Base-by-base conservation (phyloP, 148 eudicot species). In the Vaccinium myrtillus region DNA sequence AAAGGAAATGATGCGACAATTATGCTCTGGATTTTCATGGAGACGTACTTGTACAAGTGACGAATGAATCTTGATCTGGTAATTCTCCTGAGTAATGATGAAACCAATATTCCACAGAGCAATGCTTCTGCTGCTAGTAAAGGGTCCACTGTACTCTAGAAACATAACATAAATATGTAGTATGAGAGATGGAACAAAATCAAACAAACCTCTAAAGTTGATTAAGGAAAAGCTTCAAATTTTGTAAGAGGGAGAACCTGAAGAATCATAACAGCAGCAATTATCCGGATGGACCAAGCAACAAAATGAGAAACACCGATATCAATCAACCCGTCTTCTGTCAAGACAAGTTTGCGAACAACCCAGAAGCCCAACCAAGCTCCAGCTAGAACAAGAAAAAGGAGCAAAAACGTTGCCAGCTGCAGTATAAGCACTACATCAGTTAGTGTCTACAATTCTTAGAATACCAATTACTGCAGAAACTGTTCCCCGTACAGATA, bases 291-390 rank as follows among this genome's bases (percentile, higher is more conserved):
- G 82, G 99, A 93, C 98, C 98, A 94, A 27, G 92, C 91, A 81
- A 93, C 98, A 88, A 94, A 97, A 16, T 82, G 90, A 80, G 98
- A 87, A 69, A 94, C 91, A 12, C 90, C 90, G 59, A 82, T 69
- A 81, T 95, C 96, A 88, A 97, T 83, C 18, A 87, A 87, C 65
- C 98, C 99, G 75, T 95, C 98, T 83, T 97, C 92, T 80, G 92
- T 91, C 73, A 95, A 89, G 81, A 97, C 87, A 77, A 95, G 85
- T 83, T 95, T 97, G 82, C 92, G 95, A 39, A 97, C 97, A 84
- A 87, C 94, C 99, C 99, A 97, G 86, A 94, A 95, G 73, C 99
- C 99, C 92, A 95, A 86, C 96, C 98, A 94, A 87, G 99, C 98
- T 87, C 99, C 99, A 86, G 90, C 86, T 82, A 97, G 87, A 75